phyloP scores from a whole-genome alignment of 2,329 filamentous ascomycete genomes.

The Fusarium heterosporum region DNA sequence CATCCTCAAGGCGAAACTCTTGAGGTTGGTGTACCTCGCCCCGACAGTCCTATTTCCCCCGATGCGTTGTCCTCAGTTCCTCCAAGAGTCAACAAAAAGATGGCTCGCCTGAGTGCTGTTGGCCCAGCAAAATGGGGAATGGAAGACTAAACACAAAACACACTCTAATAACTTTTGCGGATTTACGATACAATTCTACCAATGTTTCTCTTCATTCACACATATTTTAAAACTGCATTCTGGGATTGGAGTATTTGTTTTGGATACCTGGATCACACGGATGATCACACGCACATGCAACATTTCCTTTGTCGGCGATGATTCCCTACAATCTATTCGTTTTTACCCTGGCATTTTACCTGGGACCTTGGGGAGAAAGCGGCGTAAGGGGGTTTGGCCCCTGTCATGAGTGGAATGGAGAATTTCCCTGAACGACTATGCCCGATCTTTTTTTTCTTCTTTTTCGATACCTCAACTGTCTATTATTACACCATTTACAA shows the following conservation, averaged over 20 bases:
- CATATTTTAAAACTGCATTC: slow-evolving; percentile 28
- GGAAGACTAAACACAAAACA: slow-evolving; percentile 37
- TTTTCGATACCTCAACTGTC: slow-evolving; percentile 25
- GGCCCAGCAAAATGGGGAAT: slow-evolving; percentile 43
- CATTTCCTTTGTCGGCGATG: slow-evolving; percentile 45
- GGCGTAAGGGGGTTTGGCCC: slow-evolving; percentile 19
- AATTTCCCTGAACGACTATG: slow-evolving; percentile 24
- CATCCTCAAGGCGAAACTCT: slow-evolving; percentile 10
- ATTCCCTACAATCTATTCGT: slow-evolving; percentile 26
- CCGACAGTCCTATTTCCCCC: slow-evolving; percentile 57
- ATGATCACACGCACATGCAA: slow-evolving; percentile 33
- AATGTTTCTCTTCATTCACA: slow-evolving; percentile 20
- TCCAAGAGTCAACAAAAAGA: slow-evolving; percentile 52
- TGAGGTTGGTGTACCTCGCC: slow-evolving; percentile 53
- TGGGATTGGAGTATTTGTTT: slow-evolving; percentile 35
- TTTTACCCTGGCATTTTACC: slow-evolving; percentile 26
- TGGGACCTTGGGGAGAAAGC: slow-evolving; percentile 25
- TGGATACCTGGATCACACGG: slow-evolving; percentile 40
- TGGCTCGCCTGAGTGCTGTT: slow-evolving; percentile 54
- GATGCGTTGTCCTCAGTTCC: slow-evolving; percentile 47
- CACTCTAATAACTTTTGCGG: neutral
- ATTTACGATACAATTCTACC: slow-evolving; percentile 30
- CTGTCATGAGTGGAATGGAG: slow-evolving; percentile 23
- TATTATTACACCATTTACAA: slow-evolving; percentile 33
- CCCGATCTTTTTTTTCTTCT: slow-evolving; percentile 8